Base-by-base conservation (phyloP, 2,329 filamentous ascomycete species). In the Coniochaeta ligniaria region DNA sequence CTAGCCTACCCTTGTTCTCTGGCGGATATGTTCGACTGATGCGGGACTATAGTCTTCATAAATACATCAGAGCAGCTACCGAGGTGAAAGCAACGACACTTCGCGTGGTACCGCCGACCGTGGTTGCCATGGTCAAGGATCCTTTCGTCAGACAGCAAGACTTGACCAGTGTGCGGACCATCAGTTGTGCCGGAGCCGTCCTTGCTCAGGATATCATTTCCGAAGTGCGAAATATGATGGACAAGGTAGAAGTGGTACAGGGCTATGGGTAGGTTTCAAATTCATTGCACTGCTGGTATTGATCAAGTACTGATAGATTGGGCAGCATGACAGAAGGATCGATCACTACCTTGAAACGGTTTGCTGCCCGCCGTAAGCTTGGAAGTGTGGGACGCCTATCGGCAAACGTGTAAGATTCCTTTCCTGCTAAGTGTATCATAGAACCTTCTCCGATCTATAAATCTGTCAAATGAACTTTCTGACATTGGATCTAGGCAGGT, bases 221-320 rank as follows among this genome's bases (percentile, higher is more conserved):
- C 2, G 60, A 59, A 6, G 38, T 68, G 26, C 59, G 60, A 28
- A 33, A 28, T 1, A 41, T 67, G 11, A 61, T 67, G 5, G 54
- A 62, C 9, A 61, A 60, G 7, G 59, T 57, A 7, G 61, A 60
- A 2, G 59, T 69, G 2, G 36, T 67, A 3, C 68, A 69, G 50
- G 67, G 67, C 0, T 68, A 67, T 45, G 66, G 67, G 36, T 9
- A 33, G 31, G 31, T 9, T 33, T 9, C 31, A 33, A 33, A 9
- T 9, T 33, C 31, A 33, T 33, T 33, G 31, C 31, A 33, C 9
- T 6, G 31, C 9, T 9, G 31, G n/a, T n/a, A 5, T 33, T 33
- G 31, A 33, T 33, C 5, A 33, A 68, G 68, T 65, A 69, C 66
- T 28, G 67, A 69, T 1, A 67, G 66, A 26, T 60, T 67, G 4